Evolutionary conservation across 1,139 yeast genomes (phyloP).

Genomic region (Kurtzmaniella quercitrusa): DNA sequence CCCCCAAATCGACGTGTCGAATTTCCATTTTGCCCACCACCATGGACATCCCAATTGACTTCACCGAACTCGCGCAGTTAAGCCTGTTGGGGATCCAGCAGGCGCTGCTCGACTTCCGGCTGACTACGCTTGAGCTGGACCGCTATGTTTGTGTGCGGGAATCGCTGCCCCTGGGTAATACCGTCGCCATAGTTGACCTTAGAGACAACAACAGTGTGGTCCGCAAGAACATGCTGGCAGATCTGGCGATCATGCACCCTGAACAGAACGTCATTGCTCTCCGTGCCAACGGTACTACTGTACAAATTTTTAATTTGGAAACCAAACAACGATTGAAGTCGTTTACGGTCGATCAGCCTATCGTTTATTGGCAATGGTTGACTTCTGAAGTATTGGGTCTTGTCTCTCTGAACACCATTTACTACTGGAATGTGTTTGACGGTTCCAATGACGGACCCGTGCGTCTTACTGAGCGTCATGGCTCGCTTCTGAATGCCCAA

Average conservation of each 20-base stretch:
- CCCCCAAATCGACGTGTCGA: conserved; percentile 2
- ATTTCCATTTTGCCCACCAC: conserved; percentile 2
- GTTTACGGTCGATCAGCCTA: conserved; percentile 81
- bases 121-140: conserved; percentile 93
- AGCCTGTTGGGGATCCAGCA: conserved; percentile 81
- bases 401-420: conserved; percentile 73
- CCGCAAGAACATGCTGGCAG: conserved; percentile 95
- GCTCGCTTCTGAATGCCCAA: conserved; percentile 74
- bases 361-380: conserved; percentile 96
- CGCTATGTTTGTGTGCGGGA: conserved; percentile 88
- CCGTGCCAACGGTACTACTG: conserved; percentile 93
- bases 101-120: conserved; percentile 82
- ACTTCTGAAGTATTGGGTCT: conserved; percentile 71
- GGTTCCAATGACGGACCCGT: conserved; percentile 76
- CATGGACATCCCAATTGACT: conserved; percentile 85
- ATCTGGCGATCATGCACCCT: conserved; percentile 97
- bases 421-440: conserved; percentile 81
- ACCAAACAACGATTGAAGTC: conserved; percentile 88
- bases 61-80: conserved; percentile 90
- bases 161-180: conserved; percentile 66
- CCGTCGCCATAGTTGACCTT: conserved; percentile 90
- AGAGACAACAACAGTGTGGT: conserved; percentile 68
- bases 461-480: conserved; percentile 80
- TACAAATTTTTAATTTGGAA: conserved; percentile 88
- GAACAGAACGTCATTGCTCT: conserved; percentile 81